These are phyloP conservation scores for Angophora floribunda DNA, from an alignment of 345 rosid species.

Conservation along the genomic window DNA sequence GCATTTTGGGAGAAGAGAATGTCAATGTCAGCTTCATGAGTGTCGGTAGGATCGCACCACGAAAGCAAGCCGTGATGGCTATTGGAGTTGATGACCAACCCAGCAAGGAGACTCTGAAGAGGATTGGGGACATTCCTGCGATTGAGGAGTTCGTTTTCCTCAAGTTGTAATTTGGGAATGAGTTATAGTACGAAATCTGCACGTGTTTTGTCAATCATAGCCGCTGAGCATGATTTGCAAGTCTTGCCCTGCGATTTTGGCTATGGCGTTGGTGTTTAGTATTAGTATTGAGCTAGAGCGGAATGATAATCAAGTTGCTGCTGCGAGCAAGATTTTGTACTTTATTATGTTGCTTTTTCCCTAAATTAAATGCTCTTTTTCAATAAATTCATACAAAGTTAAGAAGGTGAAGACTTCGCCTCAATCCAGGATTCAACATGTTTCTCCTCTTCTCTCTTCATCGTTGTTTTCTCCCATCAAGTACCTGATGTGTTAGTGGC, in stretches of 20 bases:
- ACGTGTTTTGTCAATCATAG: background rate
- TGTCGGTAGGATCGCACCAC: slow-evolving; percentile 77
- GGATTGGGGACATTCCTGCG: slow-evolving; percentile 56
- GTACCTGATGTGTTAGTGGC: background rate
- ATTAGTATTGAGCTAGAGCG: background rate
- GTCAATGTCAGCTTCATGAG: slow-evolving; percentile 84
- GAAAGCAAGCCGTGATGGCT: slow-evolving; percentile 82
- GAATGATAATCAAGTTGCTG: background rate
- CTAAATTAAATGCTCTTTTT: background rate
- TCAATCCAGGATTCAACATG: background rate
- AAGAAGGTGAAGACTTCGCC: background rate
- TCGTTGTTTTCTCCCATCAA: background rate
- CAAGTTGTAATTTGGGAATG: slow-evolving; percentile 27
- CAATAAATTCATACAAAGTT: background rate
- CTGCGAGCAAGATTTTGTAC: background rate
- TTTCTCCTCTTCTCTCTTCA: background rate
- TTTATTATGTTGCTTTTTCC: background rate
- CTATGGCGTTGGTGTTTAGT: background rate
- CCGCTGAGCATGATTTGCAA: background rate
- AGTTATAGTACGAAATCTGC: background rate
- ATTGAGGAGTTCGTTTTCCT: slow-evolving; percentile 76
- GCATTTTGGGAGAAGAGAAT: slow-evolving; percentile 62
- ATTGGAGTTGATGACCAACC: slow-evolving; percentile 79
- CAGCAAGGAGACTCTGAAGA: slow-evolving; percentile 38
- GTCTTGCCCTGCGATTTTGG: background rate